A percentile compares a stretch with the other conserved stretches of the same genome.
These are phyloP conservation scores for Phytopythium aichiense DNA, from an alignment of 352 stramenopile genomes.

Conservation along the genomic window DNA sequence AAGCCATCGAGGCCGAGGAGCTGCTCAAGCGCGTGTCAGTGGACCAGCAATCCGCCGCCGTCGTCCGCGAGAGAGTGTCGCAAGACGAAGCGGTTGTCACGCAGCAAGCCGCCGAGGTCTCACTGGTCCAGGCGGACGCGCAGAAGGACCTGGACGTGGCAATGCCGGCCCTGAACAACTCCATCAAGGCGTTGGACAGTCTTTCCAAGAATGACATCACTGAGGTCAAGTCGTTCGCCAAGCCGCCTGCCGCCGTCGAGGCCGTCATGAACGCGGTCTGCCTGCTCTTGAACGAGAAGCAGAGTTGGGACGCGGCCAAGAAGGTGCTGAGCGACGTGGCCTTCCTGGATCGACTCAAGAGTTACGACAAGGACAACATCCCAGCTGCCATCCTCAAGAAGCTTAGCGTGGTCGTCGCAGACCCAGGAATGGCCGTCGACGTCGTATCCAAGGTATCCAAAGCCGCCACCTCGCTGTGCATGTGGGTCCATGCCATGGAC, in stretches of 20 bases:
- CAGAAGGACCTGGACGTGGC: constrained; percentile 92
- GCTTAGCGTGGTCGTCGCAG: constrained; percentile 72
- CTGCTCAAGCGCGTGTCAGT: constrained; percentile 91
- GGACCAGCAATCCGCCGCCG: constrained; percentile 89
- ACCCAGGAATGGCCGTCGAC: constrained; percentile 88
- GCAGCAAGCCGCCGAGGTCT: constrained; percentile 90
- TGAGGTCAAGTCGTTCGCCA: constrained; percentile 93
- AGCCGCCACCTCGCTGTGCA: constrained; percentile 88
- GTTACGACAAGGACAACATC: constrained; percentile 96
- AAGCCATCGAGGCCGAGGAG: constrained; percentile 88
- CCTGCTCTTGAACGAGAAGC: constrained; percentile 90
- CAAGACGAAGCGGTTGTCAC: constrained; percentile 90
- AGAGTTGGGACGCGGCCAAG: constrained; percentile 92
- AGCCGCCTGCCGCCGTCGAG: constrained; percentile 89
- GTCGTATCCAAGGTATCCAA: constrained; percentile 92
- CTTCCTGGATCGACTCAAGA: constrained; percentile 90
- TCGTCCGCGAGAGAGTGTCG: constrained; percentile 83
- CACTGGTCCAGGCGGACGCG: constrained; percentile 88
- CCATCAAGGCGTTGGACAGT: constrained; percentile 86
- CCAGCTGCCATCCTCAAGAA: constrained; percentile 85
- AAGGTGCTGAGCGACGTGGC: constrained; percentile 85
- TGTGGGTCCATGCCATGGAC: constrained; percentile 94
- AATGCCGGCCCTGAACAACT: constrained; percentile 88
- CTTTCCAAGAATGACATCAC: constrained; percentile 94
- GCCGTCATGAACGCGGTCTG: constrained; percentile 95